Percentiles rank a stretch among this genome's conserved stretches.
Evolutionary conservation across 805 yeast species (phyloP).

Genomic region (Saccharomycopsis sp.): DNA sequence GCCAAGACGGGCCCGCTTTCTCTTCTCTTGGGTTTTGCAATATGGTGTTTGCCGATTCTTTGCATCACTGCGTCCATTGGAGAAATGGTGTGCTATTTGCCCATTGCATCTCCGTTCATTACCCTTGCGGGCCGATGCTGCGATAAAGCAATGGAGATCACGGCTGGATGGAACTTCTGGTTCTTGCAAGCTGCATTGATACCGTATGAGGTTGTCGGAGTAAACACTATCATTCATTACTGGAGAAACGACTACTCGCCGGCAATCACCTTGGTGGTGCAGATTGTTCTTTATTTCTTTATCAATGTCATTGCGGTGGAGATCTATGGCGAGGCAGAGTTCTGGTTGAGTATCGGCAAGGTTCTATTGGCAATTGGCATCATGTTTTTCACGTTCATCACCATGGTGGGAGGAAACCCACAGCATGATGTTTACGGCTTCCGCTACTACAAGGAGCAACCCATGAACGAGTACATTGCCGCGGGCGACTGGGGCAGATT

Average conservation of each 20-base stretch:
- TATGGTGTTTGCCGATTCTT: constrained; percentile 66
- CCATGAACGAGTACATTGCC: constrained; percentile 47
- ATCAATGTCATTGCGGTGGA: constrained; percentile 68
- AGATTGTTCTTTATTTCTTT: constrained; percentile 50
- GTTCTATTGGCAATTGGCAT: constrained; percentile 68
- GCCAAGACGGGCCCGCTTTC: constrained; percentile 63
- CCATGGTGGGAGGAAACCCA: constrained; percentile 88
- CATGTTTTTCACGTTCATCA: constrained; percentile 62
- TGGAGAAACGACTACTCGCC: constrained; percentile 75
- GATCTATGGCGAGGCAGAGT: constrained; percentile 75
- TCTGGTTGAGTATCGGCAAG: constrained; percentile 68
- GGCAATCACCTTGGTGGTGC: constrained; percentile 59
- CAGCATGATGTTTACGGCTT: constrained; percentile 53
- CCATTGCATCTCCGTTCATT: constrained; percentile 70
- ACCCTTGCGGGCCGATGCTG: constrained; percentile 66
- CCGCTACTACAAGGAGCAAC: constrained; percentile 35
- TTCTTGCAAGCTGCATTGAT: constrained; percentile 65
- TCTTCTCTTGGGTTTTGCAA: constrained; percentile 50
- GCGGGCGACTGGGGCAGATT: constrained; percentile 55
- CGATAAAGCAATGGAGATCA: constrained; percentile 65
- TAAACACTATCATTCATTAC: constrained; percentile 66
- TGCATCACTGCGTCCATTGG: constrained; percentile 64
- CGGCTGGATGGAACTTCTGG: constrained; percentile 77
- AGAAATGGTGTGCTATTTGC: constrained; percentile 70
- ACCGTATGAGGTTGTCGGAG: constrained; percentile 79